Evolutionary conservation across 306 rosid species (phyloP).

Genomic region (Coriaria nepalensis): DNA sequence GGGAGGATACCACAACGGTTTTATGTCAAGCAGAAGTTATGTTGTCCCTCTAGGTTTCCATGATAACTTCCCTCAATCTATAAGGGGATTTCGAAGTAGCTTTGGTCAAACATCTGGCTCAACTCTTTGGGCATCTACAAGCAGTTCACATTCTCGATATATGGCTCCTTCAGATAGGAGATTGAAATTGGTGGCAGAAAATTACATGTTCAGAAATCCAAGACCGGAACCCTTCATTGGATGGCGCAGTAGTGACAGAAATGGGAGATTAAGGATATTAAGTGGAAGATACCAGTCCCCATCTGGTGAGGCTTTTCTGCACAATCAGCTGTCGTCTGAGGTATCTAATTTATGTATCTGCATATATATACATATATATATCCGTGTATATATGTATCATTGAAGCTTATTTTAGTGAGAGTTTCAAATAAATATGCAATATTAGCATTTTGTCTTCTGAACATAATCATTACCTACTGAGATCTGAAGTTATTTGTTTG

Average conservation of each 20-base stretch:
- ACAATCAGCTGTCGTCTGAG: conserved; percentile 43
- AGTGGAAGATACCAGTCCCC: conserved; percentile 37
- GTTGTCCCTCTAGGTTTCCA: conserved; percentile 41
- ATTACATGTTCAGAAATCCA: conserved; percentile 41
- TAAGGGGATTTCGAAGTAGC: conserved; percentile 49
- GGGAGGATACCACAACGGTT: conserved; percentile 51
- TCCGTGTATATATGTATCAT: neutral
- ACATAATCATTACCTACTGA: neutral
- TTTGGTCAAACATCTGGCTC: conserved; percentile 55
- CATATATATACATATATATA: neutral
- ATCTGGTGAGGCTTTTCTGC: conserved; percentile 33
- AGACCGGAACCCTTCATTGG: conserved; percentile 35
- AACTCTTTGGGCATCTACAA: conserved; percentile 51
- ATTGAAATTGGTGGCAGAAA: conserved; percentile 34
- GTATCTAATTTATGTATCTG: conserved; percentile 15
- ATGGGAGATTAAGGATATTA: conserved; percentile 56
- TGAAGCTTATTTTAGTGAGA: no score
- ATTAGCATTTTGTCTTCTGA: no score
- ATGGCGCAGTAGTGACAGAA: conserved; percentile 53
- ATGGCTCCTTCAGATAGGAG: conserved; percentile 45
- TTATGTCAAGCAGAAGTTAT: conserved; percentile 32
- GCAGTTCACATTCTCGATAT: conserved; percentile 38
- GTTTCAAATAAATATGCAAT: no score
- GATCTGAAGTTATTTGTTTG: neutral
- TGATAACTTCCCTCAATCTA: conserved; percentile 30